phyloP scores from a whole-genome alignment of 2,329 filamentous ascomycete genomes.

The Sporothrix euskadiensis region DNA sequence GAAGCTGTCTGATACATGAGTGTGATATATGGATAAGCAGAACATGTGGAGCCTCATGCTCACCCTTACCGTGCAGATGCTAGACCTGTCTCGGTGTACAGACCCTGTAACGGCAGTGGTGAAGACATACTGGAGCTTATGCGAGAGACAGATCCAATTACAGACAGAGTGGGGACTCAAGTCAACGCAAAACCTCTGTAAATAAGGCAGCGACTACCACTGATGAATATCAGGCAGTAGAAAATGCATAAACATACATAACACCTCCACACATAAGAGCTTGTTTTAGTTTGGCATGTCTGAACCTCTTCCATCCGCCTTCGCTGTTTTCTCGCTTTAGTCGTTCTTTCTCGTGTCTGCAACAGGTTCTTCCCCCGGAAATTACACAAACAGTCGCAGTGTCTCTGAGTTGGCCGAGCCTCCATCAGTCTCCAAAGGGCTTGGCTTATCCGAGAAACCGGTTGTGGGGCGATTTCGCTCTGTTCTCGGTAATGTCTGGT shows the following conservation, averaged over 20 bases:
- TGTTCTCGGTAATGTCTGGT: background rate
- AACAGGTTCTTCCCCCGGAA: background rate
- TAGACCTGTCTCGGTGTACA: background rate
- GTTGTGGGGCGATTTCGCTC: background rate
- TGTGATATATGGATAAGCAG: background rate
- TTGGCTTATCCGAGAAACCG: background rate
- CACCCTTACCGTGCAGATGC: background rate
- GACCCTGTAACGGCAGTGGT: background rate
- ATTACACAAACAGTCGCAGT: background rate
- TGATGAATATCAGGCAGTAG: background rate
- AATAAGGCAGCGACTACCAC: background rate
- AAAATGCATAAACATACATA: background rate
- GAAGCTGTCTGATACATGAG: background rate
- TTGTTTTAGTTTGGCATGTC: slow-evolving; percentile 1
- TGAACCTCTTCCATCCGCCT: background rate
- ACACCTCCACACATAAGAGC: background rate
- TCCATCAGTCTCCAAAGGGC: background rate
- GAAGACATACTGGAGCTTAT: background rate
- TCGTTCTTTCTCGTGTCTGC: background rate
- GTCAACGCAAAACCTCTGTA: background rate
- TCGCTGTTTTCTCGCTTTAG: background rate
- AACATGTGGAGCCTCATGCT: background rate
- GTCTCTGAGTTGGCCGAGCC: slow-evolving; percentile 9
- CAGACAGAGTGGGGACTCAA: background rate
- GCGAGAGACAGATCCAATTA: background rate